Conservation (phyloP, 2,329 filamentous ascomycete genomes). For the Alternaria atra region DNA sequence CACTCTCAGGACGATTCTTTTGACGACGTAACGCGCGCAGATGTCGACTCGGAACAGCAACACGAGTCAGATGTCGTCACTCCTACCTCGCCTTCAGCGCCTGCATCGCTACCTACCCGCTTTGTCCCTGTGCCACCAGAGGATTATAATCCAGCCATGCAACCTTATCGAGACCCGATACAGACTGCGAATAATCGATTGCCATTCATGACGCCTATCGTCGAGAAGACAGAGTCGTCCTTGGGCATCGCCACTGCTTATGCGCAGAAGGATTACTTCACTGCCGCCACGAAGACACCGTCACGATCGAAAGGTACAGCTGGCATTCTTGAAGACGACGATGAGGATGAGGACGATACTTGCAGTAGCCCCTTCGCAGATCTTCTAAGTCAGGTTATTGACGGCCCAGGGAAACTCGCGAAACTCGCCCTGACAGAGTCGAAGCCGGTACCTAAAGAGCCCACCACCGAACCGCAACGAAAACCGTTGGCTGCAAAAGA, state of each 20-base stretch:
- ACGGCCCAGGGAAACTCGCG: conserved; percentile 56
- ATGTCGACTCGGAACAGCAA: conserved; percentile 39
- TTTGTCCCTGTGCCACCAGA: conserved; percentile 85
- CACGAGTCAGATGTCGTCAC: conserved; percentile 56
- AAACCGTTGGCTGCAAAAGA: conserved; percentile 34
- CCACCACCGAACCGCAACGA: conserved; percentile 23
- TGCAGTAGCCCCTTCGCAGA: conserved; percentile 78
- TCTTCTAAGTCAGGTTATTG: conserved; percentile 61
- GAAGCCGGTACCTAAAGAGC: conserved; percentile 42
- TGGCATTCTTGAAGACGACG: conserved; percentile 50
- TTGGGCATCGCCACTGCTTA: conserved; percentile 62
- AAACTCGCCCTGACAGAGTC: conserved; percentile 62
- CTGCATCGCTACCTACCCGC: conserved; percentile 59
- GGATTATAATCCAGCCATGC: conserved; percentile 81
- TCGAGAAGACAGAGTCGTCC: conserved; percentile 91
- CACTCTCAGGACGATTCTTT: conserved; percentile 48
- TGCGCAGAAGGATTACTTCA: conserved; percentile 67
- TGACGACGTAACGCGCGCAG: conserved; percentile 42
- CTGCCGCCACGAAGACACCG: conserved; percentile 84
- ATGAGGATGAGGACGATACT: conserved; percentile 56
- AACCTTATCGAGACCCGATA: conserved; percentile 81
- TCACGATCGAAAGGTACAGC: conserved; percentile 64
- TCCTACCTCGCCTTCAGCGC: conserved; percentile 56
- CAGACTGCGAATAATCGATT: conserved; percentile 88
- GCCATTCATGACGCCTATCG: conserved; percentile 98